Conservation (phyloP, 2,329 filamentous ascomycete genomes). For the Ophiognomonia clavigignenti-juglandacearum region DNA sequence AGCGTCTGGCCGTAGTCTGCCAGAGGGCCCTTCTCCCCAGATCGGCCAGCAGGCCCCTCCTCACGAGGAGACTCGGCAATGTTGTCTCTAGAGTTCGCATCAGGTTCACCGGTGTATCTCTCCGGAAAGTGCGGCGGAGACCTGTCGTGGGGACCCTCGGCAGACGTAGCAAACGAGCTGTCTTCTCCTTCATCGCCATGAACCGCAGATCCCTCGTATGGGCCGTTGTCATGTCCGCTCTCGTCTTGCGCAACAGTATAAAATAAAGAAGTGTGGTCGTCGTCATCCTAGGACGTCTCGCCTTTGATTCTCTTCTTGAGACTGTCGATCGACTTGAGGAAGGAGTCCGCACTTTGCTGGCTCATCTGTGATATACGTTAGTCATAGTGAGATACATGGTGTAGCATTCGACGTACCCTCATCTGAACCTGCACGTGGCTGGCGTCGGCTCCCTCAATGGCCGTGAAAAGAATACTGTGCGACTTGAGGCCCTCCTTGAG, state of each 20-base stretch:
- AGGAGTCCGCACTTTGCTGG: conserved; percentile 46
- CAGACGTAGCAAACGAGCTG: neutral
- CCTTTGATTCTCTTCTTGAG: conserved; percentile 44
- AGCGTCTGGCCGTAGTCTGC: no score
- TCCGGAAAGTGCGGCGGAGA: no score
- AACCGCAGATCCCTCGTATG: neutral
- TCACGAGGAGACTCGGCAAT: no score
- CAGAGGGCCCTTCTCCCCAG: neutral
- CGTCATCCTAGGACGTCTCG: neutral
- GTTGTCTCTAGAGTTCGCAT: no score
- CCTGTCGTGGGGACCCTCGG: neutral
- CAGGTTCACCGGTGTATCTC: neutral
- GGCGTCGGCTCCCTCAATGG: conserved; percentile 51
- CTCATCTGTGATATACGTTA: conserved; percentile 35
- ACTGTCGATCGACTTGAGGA: conserved; percentile 43
- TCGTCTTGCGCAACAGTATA: conserved; percentile 12
- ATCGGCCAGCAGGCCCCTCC: neutral
- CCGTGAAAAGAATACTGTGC: conserved; percentile 62
- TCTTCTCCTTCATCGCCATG: neutral
- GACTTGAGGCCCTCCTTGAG: conserved; percentile 70
- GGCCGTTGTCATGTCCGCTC: neutral
- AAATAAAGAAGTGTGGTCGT: neutral
- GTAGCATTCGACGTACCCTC: conserved; percentile 44
- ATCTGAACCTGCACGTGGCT: conserved; percentile 56
- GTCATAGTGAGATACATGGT: neutral